Conservation (phyloP, 1,139 yeast genomes). For the Scheffersomyces parashehatae region DNA sequence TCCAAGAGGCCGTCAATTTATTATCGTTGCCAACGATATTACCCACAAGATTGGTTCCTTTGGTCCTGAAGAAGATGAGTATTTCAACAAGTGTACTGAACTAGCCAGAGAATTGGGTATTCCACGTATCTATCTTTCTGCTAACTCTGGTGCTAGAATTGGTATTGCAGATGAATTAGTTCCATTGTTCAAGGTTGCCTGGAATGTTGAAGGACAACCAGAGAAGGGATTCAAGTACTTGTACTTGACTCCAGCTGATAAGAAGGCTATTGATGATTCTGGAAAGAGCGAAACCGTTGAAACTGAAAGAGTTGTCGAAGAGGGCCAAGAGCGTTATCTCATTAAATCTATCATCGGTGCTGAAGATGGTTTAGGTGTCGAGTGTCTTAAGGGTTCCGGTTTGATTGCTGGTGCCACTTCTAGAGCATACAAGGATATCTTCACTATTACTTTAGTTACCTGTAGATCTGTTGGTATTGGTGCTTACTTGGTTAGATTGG, state of each 20-base stretch:
- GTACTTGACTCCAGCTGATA: slow-evolving; percentile 73
- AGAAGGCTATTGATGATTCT: slow-evolving; percentile 56
- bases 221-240: slow-evolving; percentile 88
- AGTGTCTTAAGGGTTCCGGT: slow-evolving; percentile 97
- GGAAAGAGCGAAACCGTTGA: slow-evolving; percentile 64
- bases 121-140: slow-evolving; percentile 93
- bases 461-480: slow-evolving; percentile 99
- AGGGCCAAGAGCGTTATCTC: slow-evolving; percentile 78
- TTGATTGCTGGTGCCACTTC: slow-evolving; percentile 98
- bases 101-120: slow-evolving; percentile 87
- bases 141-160: slow-evolving; percentile 98
- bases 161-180: slow-evolving; percentile 96
- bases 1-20: slow-evolving; percentile 92
- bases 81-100: slow-evolving; percentile 90
- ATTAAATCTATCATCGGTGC: slow-evolving; percentile 88
- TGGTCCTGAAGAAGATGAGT: slow-evolving; percentile 95
- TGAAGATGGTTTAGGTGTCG: slow-evolving; percentile 97
- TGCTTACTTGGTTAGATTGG: slow-evolving; percentile 95
- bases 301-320: slow-evolving; percentile 79
- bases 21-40: slow-evolving; percentile 93
- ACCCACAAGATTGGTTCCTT: slow-evolving; percentile 98
- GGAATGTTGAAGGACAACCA: slow-evolving; percentile 79
- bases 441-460: slow-evolving; percentile 93
- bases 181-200: slow-evolving; percentile 86
- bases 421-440: slow-evolving; percentile 94